Percentiles rank a stretch among this genome's conserved stretches.
These are phyloP conservation scores for Meyerozyma elateridarum DNA, from an alignment of 1,139 yeast genomes.

Conservation along the genomic window DNA sequence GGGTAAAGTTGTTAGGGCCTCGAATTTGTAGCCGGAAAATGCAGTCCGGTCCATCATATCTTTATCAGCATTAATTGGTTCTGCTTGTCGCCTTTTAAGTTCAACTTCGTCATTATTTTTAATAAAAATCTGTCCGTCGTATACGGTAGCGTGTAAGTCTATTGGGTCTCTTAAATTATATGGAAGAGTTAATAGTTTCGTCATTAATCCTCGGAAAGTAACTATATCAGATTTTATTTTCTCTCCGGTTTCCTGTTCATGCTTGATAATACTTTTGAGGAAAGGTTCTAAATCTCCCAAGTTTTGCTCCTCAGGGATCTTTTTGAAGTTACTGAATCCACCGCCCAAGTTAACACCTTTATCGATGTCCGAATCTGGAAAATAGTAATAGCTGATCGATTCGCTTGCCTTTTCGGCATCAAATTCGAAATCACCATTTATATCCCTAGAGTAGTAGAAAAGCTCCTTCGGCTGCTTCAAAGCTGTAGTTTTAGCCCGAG, in stretches of 20 bases:
- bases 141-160: constrained; percentile 55
- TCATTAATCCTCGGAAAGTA: constrained; percentile 81
- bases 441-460: constrained; percentile 52
- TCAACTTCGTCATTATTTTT: constrained; percentile 51
- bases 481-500: constrained; percentile 50
- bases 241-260: constrained; percentile 49
- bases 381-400: constrained; percentile 55
- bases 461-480: constrained; percentile 75
- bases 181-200: constrained; percentile 61
- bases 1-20: constrained; percentile 67
- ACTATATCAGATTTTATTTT: constrained; percentile 61
- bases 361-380: constrained; percentile 64
- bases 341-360: constrained; percentile 53
- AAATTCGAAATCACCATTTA: constrained; percentile 39
- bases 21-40: constrained; percentile 82
- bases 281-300: constrained; percentile 56
- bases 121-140: constrained; percentile 84
- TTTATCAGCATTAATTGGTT: constrained; percentile 25
- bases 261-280: constrained; percentile 47
- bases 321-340: constrained; percentile 58
- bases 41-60: constrained; percentile 40
- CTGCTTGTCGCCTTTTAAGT: constrained; percentile 23
- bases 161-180: constrained; percentile 53
- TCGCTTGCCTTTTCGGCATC: constrained; percentile 43
- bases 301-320: constrained; percentile 49